phyloP scores from a whole-genome alignment of 2,329 filamentous ascomycete species.

The Alternaria solani region DNA sequence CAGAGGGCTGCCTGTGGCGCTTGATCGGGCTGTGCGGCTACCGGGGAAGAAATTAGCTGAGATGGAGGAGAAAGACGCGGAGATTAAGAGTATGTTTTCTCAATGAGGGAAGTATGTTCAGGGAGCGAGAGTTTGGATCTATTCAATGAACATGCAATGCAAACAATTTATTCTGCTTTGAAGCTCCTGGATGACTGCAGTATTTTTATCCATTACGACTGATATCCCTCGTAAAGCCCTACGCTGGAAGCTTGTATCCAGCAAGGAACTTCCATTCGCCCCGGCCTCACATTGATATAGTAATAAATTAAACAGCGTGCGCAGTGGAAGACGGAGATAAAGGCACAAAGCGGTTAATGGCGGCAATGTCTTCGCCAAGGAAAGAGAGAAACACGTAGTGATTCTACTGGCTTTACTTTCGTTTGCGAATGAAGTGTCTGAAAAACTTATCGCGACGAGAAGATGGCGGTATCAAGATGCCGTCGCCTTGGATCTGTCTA shows the following conservation, averaged over 20 bases:
- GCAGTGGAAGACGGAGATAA: too few species aligned
- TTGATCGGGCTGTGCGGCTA: slow-evolving; percentile 32
- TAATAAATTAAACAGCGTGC: too few species aligned
- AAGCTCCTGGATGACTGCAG: neutral
- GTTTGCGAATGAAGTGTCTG: too few species aligned
- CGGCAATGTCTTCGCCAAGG: too few species aligned
- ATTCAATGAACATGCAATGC: neutral
- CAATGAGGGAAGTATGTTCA: slow-evolving; percentile 1
- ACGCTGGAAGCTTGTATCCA: neutral
- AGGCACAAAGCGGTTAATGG: too few species aligned
- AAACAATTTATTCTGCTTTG: neutral
- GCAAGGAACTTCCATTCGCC: neutral
- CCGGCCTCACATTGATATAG: too few species aligned
- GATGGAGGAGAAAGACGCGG: slow-evolving; percentile 32
- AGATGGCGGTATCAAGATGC: too few species aligned
- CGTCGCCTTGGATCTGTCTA: too few species aligned
- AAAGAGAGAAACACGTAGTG: too few species aligned
- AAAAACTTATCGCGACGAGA: too few species aligned
- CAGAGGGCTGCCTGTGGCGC: slow-evolving; percentile 30
- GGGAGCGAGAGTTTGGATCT: neutral
- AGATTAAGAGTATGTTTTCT: slow-evolving; percentile 29
- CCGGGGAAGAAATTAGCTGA: slow-evolving; percentile 29
- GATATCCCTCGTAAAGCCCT: neutral
- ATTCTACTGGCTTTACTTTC: too few species aligned
- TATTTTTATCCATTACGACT: neutral